Percentiles rank a stretch among this genome's conserved stretches.
Conservation (phyloP, 73 alveolate genomes). For the Tetrahymena borealis region DNA sequence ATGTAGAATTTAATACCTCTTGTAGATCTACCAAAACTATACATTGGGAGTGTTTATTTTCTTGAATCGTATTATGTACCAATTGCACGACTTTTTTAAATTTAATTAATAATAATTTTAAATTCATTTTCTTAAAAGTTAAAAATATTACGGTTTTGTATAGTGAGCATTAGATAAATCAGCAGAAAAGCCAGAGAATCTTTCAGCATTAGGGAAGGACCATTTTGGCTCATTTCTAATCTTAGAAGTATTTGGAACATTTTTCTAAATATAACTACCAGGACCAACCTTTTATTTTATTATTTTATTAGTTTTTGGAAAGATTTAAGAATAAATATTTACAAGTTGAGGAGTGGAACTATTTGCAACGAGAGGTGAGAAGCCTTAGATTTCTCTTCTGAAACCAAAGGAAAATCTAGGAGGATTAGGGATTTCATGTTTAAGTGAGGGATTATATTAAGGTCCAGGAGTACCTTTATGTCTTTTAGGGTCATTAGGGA, state of each 20-base stretch:
- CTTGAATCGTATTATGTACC: conserved; percentile 61
- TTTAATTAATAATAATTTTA: background rate
- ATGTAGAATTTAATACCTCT: conserved; percentile 23
- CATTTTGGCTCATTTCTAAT: conserved; percentile 54
- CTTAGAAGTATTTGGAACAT: conserved; percentile 56
- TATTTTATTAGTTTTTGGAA: background rate
- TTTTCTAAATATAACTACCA: conserved; percentile 67
- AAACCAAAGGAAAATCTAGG: conserved; percentile 65
- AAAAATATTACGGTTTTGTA: conserved; percentile 36
- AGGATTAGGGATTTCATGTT: conserved; percentile 52
- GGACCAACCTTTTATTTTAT: conserved; percentile 60
- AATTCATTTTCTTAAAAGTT: background rate
- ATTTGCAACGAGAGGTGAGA: conserved; percentile 57
- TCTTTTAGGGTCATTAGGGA: conserved; percentile 39
- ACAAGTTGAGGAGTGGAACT: conserved; percentile 59
- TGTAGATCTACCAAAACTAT: conserved; percentile 58
- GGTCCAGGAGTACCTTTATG: conserved; percentile 78
- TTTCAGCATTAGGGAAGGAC: conserved; percentile 68
- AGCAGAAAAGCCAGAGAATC: conserved; percentile 46
- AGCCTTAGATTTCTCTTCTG: conserved; percentile 57
- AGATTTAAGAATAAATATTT: background rate
- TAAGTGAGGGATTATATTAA: conserved; percentile 55
- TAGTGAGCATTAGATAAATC: conserved; percentile 60
- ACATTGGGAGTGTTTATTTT: conserved; percentile 50
- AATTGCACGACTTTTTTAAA: conserved; percentile 28